These are phyloP conservation scores for Colletotrichum sp. DNA, from an alignment of 2,329 filamentous ascomycete species.

Conservation along the genomic window DNA sequence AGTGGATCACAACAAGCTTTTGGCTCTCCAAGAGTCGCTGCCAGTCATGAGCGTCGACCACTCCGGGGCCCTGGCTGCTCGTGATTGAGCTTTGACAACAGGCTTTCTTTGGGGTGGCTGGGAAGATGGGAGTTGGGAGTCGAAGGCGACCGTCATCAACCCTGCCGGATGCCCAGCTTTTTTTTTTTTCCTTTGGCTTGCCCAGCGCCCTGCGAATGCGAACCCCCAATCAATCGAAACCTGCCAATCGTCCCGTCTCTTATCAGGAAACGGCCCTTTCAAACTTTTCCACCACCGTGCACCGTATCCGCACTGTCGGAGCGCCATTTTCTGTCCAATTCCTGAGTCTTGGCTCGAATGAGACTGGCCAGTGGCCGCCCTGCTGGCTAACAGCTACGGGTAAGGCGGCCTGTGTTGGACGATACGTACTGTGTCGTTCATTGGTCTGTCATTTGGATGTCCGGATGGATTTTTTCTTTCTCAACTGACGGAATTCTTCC, in stretches of 20 bases:
- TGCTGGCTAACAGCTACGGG: background rate
- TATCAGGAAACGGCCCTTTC: slow-evolving; percentile 19
- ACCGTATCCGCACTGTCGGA: slow-evolving; percentile 8
- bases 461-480: background rate
- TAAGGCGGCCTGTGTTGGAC: background rate
- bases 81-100: slow-evolving; percentile 9
- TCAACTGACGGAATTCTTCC: background rate
- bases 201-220: background rate
- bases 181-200: background rate
- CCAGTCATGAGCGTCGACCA: slow-evolving; percentile 11
- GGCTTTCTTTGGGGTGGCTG: background rate
- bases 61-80: background rate
- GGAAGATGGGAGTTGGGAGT: background rate
- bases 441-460: background rate
- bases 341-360: background rate
- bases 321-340: slow-evolving; percentile 2
- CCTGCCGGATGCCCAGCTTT: background rate
- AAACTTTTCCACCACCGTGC: background rate
- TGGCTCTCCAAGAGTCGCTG: slow-evolving; percentile 10
- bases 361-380: background rate
- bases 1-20: slow-evolving; percentile 23
- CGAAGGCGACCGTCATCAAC: background rate
- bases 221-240: background rate
- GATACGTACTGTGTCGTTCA: background rate
- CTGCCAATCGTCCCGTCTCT: slow-evolving; percentile 5